These are phyloP conservation scores for Flaveria linearis DNA, from an alignment of 129 eudicot species.

Conservation along the genomic window DNA sequence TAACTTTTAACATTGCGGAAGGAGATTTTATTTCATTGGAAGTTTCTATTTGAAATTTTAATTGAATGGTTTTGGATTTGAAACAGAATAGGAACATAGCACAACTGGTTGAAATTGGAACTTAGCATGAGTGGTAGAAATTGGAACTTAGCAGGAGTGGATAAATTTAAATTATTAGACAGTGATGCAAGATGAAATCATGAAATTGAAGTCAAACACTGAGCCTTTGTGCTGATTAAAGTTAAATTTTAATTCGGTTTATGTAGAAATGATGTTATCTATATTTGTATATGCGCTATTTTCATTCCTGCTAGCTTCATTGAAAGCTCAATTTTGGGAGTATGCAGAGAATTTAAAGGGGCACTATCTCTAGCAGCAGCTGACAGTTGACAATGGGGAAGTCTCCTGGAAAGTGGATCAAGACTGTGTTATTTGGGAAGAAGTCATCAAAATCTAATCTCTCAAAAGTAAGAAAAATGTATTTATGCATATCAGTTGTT, in stretches of 20 bases:
- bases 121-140: too few relatives aligned
- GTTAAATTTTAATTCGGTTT: neutral
- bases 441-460: constrained; percentile 68
- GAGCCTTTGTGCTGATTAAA: constrained; percentile 11
- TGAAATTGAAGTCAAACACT: constrained; percentile 13
- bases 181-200: constrained; percentile 3
- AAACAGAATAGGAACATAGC: neutral
- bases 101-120: neutral
- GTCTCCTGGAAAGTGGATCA: constrained; percentile 97
- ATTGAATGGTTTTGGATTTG: constrained; percentile 1
- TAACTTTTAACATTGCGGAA: too few relatives aligned
- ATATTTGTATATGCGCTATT: neutral
- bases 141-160: constrained; percentile 3
- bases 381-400: constrained; percentile 59
- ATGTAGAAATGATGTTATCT: constrained; percentile 16
- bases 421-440: constrained; percentile 78
- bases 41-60: neutral
- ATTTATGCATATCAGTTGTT: neutral
- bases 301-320: constrained; percentile 11
- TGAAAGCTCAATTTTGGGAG: constrained; percentile 11
- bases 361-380: constrained; percentile 17
- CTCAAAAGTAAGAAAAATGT: constrained; percentile 56
- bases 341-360: constrained; percentile 27
- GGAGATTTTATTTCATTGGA: neutral
- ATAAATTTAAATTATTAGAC: neutral